Evolutionary conservation across 257 asterid genomes (phyloP), one percentile per base, ranked within the genome.

Genomic region (Solanum corneliomulleri): DNA sequence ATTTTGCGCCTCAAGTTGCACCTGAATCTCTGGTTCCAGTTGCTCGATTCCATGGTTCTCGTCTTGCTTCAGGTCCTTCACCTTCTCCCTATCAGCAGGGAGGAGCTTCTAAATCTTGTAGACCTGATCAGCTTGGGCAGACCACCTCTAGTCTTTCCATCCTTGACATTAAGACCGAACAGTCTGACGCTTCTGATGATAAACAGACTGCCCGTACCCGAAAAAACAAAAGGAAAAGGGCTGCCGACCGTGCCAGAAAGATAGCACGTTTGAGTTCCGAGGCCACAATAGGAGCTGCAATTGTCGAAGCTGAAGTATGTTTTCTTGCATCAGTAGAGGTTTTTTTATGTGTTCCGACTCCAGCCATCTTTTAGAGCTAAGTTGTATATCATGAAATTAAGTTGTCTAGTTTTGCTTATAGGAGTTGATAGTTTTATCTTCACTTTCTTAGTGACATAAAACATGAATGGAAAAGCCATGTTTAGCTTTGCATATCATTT

Each of bases 271-370:
- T 91, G 71, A 92, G 92, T 85, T 89, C 92, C 84, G 97, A 94
- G 80, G 96, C 98, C 89, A 95, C 94, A 49, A 86, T 97, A 83
- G 99, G 99, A 84, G 98, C 98, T 49, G 99, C 99, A 56, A 96
- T 97, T 86, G 98, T 94, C 70, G 99, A 95, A 91, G 99, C 98
- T 88, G 99, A 95, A 10, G 99, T 93, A 96, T 91, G 98, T 93
- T 89, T 89, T 89, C 84, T 88, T 91, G 87, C 88, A 87, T 92
- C 68, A 35, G 88, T 76, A 87, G 90, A 92, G 90, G 88, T 91
- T 81, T 89, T 87, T 72, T 87, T 77, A 81, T 90, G 90, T 90
- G 89, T 89, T 88, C 91, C 76, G 64, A 87, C 90, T 70, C 88
- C 87, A 64, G 84, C 56, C 75, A 86, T 86, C 87, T 82, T 44